Evolutionary conservation across 202 grass and related monocot species (phyloP), one percentile per base, ranked within the genome.

Genomic region (Cymbopogon flexuosus): DNA sequence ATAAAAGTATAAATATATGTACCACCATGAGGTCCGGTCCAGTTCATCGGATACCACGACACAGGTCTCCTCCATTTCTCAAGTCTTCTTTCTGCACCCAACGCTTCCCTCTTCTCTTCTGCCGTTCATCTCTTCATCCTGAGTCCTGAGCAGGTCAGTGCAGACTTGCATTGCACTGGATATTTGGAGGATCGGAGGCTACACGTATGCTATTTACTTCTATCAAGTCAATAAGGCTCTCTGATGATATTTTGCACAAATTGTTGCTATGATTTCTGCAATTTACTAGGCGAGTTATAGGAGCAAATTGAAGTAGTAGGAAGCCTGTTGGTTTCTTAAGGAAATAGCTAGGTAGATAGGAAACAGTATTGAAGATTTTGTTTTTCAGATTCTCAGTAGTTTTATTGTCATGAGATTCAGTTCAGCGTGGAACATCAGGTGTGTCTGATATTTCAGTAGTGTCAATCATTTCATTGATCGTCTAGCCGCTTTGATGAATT

Each of bases 41-140:
- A 34, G 31, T 85, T 85, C 72, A 41, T 85, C 16, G 83, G 41
- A 79, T 63, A 43, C 45, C 45, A 47, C 4, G 45, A 47, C 45
- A 47, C 78, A 7, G 19, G 24, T 49, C 72, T 71, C 72, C 19
- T 84, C 54, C 21, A 42, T 75, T 62, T 70, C 29, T 30, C 8
- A 11, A 16, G 51, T 30, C 8, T 6, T 33, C 19, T n/a, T 5
- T 47, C 64, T 47, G 14, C 41, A 14, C 52, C 16, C 37, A 19
- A 37, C 30, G n/a, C 13, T 70, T 8, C 30, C 29, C 23, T 46
- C 10, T 15, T 70, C 23, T 70, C 40, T 47, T 30, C 41, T 16
- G 12, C 15, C 11, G 2, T 45, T 40, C 14, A 70, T 70, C 23
- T 45, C 66, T 43, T 10, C 39, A 5, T 69, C 21, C 66, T 54